Conservation (phyloP, 225 moss, liverwort and hornwort genomes). For the Pseudoscleropodium purum region DNA sequence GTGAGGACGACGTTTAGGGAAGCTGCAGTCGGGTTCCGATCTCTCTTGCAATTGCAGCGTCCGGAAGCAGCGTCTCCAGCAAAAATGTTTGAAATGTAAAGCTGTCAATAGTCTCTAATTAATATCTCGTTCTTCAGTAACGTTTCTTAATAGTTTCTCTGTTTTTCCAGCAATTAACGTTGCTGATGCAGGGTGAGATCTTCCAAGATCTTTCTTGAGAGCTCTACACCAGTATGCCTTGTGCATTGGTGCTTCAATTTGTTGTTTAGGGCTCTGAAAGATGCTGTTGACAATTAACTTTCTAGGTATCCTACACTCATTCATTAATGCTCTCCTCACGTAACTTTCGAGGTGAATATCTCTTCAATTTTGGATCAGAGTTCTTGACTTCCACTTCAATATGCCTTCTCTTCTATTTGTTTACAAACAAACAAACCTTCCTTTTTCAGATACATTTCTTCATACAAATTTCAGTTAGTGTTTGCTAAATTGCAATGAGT, state of each 20-base stretch:
- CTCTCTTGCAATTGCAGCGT: neutral
- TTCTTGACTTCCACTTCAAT: neutral
- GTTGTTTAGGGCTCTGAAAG: too few relatives aligned
- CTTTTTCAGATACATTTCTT: neutral
- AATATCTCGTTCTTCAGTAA: neutral
- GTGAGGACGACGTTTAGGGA: neutral
- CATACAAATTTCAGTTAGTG: neutral
- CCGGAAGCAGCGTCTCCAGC: neutral
- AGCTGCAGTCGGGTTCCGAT: neutral
- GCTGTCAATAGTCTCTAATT: neutral
- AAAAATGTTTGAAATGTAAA: neutral
- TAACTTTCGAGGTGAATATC: neutral
- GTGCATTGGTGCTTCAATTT: neutral
- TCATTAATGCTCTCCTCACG: neutral
- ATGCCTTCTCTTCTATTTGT: neutral
- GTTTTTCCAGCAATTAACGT: neutral
- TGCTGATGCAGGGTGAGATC: neutral
- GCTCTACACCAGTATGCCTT: neutral
- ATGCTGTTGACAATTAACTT: neutral
- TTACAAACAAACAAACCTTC: neutral
- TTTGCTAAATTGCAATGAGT: neutral
- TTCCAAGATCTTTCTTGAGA: neutral
- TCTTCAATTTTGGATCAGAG: neutral
- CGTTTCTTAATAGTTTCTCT: neutral
- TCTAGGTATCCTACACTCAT: neutral